phyloP scores from a whole-genome alignment of 208 protist species.

The Leishmania arabica region DNA sequence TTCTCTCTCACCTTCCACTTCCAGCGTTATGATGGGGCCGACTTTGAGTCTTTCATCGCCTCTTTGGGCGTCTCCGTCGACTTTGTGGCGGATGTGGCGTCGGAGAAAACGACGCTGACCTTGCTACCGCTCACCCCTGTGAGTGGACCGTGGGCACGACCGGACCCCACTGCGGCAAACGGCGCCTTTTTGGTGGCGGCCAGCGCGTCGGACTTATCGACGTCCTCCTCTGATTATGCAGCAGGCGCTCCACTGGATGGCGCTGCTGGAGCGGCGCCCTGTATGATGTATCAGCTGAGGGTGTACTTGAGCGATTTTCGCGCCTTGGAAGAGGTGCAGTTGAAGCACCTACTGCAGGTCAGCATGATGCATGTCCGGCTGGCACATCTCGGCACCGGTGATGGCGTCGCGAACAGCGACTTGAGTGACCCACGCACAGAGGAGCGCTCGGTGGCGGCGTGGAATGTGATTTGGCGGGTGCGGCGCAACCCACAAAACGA shows the following conservation, averaged over 20 bases:
- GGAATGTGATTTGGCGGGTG: slow-evolving; percentile 39
- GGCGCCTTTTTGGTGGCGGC: not conserved
- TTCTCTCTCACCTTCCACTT: slow-evolving; percentile 1
- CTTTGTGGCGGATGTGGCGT: slow-evolving; percentile 61
- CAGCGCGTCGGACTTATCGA: not conserved
- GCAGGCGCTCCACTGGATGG: not conserved
- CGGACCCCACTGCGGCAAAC: not conserved
- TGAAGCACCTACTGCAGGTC: slow-evolving; percentile 66
- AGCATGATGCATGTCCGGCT: slow-evolving; percentile 43
- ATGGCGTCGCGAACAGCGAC: not conserved
- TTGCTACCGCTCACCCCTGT: slow-evolving; percentile 3
- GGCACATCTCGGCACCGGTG: not conserved
- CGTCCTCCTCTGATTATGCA: not conserved
- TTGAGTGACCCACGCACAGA: not conserved
- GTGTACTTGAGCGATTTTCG: slow-evolving; percentile 13
- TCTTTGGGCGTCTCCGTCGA: slow-evolving; percentile 12
- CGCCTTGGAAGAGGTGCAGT: slow-evolving; percentile 16
- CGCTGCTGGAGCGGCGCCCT: not conserved
- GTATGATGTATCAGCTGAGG: slow-evolving; percentile 6
- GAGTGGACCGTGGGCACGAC: not conserved
- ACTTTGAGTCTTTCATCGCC: not conserved
- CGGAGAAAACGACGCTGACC: slow-evolving; percentile 15
- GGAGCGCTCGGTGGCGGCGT: not conserved
- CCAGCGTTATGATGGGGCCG: not conserved
- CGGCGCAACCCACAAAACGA: slow-evolving; percentile 19